Evolutionary conservation across 2,329 filamentous ascomycete genomes (phyloP), one percentile per base, ranked within the genome.

Genomic region (Exophiala oligosperma): DNA sequence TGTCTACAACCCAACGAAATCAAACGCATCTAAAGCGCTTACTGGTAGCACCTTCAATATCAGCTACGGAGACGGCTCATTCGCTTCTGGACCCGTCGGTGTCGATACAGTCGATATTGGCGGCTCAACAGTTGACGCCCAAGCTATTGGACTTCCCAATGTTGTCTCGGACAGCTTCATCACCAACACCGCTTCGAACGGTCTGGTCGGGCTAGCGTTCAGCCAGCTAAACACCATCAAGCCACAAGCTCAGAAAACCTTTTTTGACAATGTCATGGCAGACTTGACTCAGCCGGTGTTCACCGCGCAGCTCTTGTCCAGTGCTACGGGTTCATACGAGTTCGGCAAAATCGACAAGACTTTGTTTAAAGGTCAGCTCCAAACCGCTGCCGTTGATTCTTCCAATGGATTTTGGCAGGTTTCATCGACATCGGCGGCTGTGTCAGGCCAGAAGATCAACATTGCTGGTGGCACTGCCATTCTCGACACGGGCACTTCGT

Each of bases 401-500:
- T 79, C 78, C 9, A 74, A 77, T 32, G 89, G 88, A 7, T 91
- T 87, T 77, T 92, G 89, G 89, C 78, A 87, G 68, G 84, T 90
- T 68, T 68, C 77, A 12, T 84, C 82, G 4, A 76, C 77, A 24
- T 75, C 76, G 47, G 89, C 86, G 68, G 74, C 76, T 17, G 77
- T 91, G 55, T 81, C 78, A 12, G 71, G 70, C 40, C 74, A 80
- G 67, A 66, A 58, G 9, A 68, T 73, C 44, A 67, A 65, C 1
- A 58, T 65, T 1, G 60, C 65, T 1, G 62, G 70, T n/a, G 68
- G 63, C 49, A 73, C 74, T 28, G 81, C 85, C 48, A 86, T 88
- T 55, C 78, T 84, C 28, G 88, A 91, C 72, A 90, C 88, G 2
- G 87, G 87, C 24, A 88, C 86, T 3, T 85, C 86, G 1, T 76